Evolutionary conservation across 345 rosid species (phyloP).

Genomic region (Eucalyptus marginata): DNA sequence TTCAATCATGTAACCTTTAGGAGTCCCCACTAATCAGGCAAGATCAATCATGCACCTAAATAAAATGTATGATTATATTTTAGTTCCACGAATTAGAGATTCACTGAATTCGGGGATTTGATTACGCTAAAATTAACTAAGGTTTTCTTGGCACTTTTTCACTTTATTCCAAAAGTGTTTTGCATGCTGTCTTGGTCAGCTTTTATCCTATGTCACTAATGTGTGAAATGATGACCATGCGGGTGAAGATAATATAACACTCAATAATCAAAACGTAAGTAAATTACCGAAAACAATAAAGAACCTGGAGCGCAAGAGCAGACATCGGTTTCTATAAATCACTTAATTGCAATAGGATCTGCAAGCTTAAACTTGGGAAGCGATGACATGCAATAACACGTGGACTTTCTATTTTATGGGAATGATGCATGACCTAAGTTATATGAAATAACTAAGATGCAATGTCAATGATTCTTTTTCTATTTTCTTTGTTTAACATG

Average conservation of each 20-base stretch:
- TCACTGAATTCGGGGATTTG: accelerated
- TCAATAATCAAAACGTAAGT: no score
- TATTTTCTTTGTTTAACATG: no score
- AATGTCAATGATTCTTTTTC: background rate
- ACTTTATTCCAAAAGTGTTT: background rate
- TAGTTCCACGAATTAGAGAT: background rate
- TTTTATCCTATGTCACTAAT: background rate
- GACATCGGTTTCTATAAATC: background rate
- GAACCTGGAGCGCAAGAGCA: background rate
- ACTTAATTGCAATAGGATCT: background rate
- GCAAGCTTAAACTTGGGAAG: background rate
- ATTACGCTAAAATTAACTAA: no score
- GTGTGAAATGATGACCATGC: background rate
- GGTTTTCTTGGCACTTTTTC: no score
- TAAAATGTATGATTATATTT: background rate
- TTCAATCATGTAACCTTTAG: accelerated
- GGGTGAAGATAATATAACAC: background rate
- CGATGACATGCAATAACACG: background rate
- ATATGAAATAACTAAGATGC: background rate
- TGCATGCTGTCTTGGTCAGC: background rate
- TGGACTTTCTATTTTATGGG: background rate
- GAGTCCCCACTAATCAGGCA: accelerated
- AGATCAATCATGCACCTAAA: accelerated
- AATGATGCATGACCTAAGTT: background rate
- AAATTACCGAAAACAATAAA: no score